Percentiles rank a stretch among this genome's conserved stretches.
Conservation (phyloP, 2,329 filamentous ascomycete species). For the Sclerotinia spermophila region DNA sequence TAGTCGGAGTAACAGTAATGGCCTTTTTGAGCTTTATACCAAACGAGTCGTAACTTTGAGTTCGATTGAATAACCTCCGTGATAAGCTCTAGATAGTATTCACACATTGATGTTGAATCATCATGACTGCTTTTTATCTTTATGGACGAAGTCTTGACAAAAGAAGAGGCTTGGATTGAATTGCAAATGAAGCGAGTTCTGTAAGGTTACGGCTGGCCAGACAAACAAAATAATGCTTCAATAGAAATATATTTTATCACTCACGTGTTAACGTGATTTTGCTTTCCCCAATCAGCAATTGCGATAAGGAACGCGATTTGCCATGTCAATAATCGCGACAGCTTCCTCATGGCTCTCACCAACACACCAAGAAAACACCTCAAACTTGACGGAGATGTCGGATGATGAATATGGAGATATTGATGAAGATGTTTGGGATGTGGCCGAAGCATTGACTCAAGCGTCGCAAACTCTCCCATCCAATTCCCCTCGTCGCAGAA, state of each 20-base stretch:
- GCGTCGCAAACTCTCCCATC: slow-evolving; percentile 18
- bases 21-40: too few species aligned
- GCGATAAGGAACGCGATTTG: slow-evolving; percentile 16
- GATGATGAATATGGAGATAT: slow-evolving; percentile 21
- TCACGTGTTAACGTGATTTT: slow-evolving; percentile 12
- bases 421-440: slow-evolving; percentile 14
- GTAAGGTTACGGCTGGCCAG: too few species aligned
- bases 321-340: slow-evolving; percentile 1
- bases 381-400: slow-evolving; percentile 8
- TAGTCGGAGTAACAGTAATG: too few species aligned
- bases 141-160: background rate
- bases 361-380: background rate
- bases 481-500: slow-evolving; percentile 3
- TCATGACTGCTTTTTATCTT: background rate
- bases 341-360: background rate
- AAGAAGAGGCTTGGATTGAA: background rate
- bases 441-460: slow-evolving; percentile 19
- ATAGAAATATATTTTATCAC: background rate
- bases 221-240: background rate
- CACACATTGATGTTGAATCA: background rate
- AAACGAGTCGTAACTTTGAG: too few species aligned
- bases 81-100: background rate
- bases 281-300: background rate
- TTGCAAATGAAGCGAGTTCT: background rate
- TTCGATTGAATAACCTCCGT: too few species aligned